These are phyloP conservation scores for Saccharomyces hybrid DNA, from an alignment of 1,139 yeast genomes.

Conservation along the genomic window DNA sequence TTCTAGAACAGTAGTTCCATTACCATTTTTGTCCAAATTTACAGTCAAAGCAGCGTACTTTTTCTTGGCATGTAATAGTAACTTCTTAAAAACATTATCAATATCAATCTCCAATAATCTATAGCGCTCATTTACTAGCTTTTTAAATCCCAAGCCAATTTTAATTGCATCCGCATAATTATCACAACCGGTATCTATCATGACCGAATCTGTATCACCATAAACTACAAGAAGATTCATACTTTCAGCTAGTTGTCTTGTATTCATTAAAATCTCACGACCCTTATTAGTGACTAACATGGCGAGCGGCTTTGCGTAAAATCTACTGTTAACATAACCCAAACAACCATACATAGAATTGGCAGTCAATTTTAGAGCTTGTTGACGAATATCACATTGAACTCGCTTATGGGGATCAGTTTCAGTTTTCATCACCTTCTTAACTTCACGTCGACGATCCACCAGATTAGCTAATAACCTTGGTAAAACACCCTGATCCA, in stretches of 20 bases:
- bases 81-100: slow-evolving; percentile 83
- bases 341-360: slow-evolving; percentile 99
- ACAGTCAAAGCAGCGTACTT: slow-evolving; percentile 90
- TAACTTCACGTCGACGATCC: slow-evolving; percentile 87
- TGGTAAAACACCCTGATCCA: slow-evolving; percentile 78
- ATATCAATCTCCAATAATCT: slow-evolving; percentile 85
- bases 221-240: slow-evolving; percentile 80
- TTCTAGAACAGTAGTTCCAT: slow-evolving; percentile 54
- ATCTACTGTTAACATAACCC: slow-evolving; percentile 86
- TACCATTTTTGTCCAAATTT: slow-evolving; percentile 41
- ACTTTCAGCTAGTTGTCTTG: slow-evolving; percentile 86
- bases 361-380: slow-evolving; percentile 92
- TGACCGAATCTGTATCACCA: slow-evolving; percentile 99
- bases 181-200: slow-evolving; percentile 87
- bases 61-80: slow-evolving; percentile 90
- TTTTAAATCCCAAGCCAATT: slow-evolving; percentile 80
- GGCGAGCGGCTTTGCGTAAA: slow-evolving; percentile 93
- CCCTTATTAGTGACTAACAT: slow-evolving; percentile 95
- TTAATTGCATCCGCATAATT: slow-evolving; percentile 64
- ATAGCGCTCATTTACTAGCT: slow-evolving; percentile 82
- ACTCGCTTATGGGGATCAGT: slow-evolving; percentile 55
- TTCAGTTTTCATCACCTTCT: slow-evolving; percentile 73
- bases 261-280: slow-evolving; percentile 88
- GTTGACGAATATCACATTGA: slow-evolving; percentile 92
- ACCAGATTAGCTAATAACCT: slow-evolving; percentile 76